A percentile compares a stretch with the other conserved stretches of the same genome.
These are phyloP conservation scores for Kuraishia molischiana DNA, from an alignment of 805 yeast genomes.

Conservation along the genomic window DNA sequence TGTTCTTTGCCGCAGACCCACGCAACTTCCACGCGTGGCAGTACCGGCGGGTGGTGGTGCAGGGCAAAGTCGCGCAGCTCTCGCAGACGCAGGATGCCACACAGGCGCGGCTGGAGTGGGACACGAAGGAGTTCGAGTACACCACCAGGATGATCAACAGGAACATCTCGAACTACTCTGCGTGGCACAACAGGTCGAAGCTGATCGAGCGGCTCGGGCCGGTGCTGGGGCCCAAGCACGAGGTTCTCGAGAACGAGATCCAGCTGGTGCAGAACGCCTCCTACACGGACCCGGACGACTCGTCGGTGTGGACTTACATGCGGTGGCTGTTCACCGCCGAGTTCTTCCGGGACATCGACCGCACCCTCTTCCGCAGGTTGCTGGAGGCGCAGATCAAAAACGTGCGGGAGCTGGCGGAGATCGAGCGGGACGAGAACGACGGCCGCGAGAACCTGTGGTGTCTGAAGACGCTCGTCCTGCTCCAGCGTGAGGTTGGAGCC, in stretches of 20 bases:
- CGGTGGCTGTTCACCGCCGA: constrained; percentile 60
- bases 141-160: constrained; percentile 71
- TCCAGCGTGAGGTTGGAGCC: constrained; percentile 20
- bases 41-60: constrained; percentile 68
- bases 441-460: constrained; percentile 69
- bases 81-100: constrained; percentile 13
- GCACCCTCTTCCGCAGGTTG: constrained; percentile 24
- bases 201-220: constrained; percentile 41
- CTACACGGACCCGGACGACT: constrained; percentile 89
- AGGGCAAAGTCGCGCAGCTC: constrained; percentile 17
- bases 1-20: constrained; percentile 59
- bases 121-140: constrained; percentile 54
- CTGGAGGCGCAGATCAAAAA: constrained; percentile 34
- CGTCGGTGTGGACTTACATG: constrained; percentile 85
- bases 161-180: constrained; percentile 88
- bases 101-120: constrained; percentile 16
- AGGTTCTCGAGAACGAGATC: constrained; percentile 46
- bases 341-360: constrained; percentile 21
- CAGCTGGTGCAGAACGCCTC: constrained; percentile 70
- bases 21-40: constrained; percentile 97
- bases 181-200: constrained; percentile 86
- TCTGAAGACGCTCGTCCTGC: constrained; percentile 44
- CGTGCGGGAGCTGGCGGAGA: constrained; percentile 54
- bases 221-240: constrained; percentile 7
- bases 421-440: constrained; percentile 65